Percentiles rank a stretch among this genome's conserved stretches.
phyloP scores from a whole-genome alignment of 1,139 yeast species.

The Yamadazyma jaroonii region DNA sequence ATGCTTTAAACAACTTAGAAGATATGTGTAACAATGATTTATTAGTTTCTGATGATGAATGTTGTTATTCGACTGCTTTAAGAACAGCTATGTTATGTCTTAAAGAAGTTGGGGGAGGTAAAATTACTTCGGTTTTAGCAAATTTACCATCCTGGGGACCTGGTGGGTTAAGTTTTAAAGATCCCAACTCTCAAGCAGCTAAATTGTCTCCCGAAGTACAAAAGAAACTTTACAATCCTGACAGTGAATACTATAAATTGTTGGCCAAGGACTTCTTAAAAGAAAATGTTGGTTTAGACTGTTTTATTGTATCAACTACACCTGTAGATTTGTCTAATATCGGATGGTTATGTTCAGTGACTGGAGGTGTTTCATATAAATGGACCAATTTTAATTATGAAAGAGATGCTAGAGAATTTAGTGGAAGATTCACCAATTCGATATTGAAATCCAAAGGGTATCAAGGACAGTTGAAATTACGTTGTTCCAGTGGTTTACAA shows the following conservation, averaged over 20 bases:
- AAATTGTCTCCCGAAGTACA: conserved; percentile 50
- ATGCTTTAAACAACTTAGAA: conserved; percentile 64
- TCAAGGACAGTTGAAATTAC: conserved; percentile 78
- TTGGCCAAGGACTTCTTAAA: conserved; percentile 58
- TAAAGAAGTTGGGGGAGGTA: conserved; percentile 70
- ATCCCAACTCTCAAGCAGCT: conserved; percentile 30
- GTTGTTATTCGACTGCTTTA: conserved; percentile 79
- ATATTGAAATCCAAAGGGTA: conserved; percentile 57
- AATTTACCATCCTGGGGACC: conserved; percentile 82
- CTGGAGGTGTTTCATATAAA: conserved; percentile 70
- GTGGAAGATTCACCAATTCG: conserved; percentile 55
- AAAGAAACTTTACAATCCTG: conserved; percentile 52
- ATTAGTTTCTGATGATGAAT: conserved; percentile 53
- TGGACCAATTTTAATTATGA: conserved; percentile 69
- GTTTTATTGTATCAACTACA: conserved; percentile 65
- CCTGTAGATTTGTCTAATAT: conserved; percentile 74
- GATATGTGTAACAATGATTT: conserved; percentile 35
- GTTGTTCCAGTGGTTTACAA: conserved; percentile 88
- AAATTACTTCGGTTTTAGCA: conserved; percentile 67
- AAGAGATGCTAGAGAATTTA: conserved; percentile 67
- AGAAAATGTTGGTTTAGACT: conserved; percentile 70
- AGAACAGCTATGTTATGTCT: conserved; percentile 68
- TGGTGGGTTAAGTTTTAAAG: conserved; percentile 66
- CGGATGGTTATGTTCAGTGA: conserved; percentile 60
- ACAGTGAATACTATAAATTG: conserved; percentile 59